Base-by-base conservation (phyloP, 2,329 filamentous ascomycete species). In the Sporothrix brunneoviolacea region DNA sequence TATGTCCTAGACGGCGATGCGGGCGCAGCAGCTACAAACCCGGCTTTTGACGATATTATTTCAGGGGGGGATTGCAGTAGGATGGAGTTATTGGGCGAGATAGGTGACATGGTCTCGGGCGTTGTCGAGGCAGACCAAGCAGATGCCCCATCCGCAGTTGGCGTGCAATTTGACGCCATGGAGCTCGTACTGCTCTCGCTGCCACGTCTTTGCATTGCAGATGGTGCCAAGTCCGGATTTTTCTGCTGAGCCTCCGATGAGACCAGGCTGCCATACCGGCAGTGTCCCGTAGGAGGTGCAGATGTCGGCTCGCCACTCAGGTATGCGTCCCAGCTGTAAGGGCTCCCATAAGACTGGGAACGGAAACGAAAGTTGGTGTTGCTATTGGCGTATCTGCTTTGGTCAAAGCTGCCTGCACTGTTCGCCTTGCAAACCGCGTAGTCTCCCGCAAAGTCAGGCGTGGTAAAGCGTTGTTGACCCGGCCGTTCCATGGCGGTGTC, bases 141-240 rank as follows among this genome's bases (percentile, higher is more conserved):
- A 2, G 42, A 53, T 6, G 15, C 16, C 6, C 47, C 19, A 9
- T 52, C 54, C 9, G 48, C 36, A 1, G 48, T 35, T 6, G 48
- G 22, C 2, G 52, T 54, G 33, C 39, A 37, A 33, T 42, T 48
- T 4, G 51, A 54, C 2, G 48, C 38, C 1, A 43, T 24, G 0
- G 56, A 56, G 32, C 42, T 51, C 18, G 51, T 49, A 38, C 54
- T 58, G 47, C 52, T 52, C 24, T 52, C 54, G 13, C 56, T 58
- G 24, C 48, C 45, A 18, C 52, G 45, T 12, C 54, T 49, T 3
- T 30, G 19, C 15, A 36, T 41, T 2, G 48, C 24, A 5, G 51
- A 27, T 1, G 32, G 48, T 1, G 47, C 32, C 4, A 53, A 16
- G 13, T 32, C 18, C 35, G 16, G n/a, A n/a, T n/a, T n/a, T n/a